Conservation (phyloP, 2,329 filamentous ascomycete genomes). For the Furcasterigmium sp. region DNA sequence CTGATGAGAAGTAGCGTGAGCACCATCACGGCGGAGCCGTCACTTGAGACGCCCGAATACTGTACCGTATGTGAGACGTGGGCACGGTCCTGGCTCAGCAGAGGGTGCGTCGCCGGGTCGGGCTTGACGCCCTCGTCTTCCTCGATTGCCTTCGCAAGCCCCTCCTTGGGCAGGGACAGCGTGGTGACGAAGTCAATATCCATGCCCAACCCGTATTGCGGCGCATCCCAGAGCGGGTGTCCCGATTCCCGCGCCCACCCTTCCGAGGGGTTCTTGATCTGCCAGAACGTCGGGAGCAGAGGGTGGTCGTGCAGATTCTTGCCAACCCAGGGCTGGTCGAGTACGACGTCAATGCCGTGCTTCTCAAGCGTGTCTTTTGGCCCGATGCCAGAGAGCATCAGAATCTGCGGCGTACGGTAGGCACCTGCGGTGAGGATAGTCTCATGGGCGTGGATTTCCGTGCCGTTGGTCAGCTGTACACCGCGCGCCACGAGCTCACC, state of each 20-base stretch:
- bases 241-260: slow-evolving; percentile 25
- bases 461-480: slow-evolving; percentile 21
- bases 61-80: slow-evolving; percentile 3
- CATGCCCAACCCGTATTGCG: slow-evolving; percentile 26
- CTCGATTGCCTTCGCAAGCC: slow-evolving; percentile 22
- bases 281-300: slow-evolving; percentile 20
- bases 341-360: slow-evolving; percentile 35
- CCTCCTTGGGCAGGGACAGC: slow-evolving; percentile 19
- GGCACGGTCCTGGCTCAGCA: slow-evolving; percentile 19
- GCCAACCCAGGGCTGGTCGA: slow-evolving; percentile 53
- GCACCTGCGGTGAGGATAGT: slow-evolving; percentile 45
- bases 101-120: slow-evolving; percentile 20
- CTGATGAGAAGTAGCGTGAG: background rate
- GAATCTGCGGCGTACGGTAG: slow-evolving; percentile 48
- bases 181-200: slow-evolving; percentile 31
- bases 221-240: slow-evolving; percentile 25
- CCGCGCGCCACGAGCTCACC: slow-evolving; percentile 15
- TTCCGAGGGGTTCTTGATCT: slow-evolving; percentile 23
- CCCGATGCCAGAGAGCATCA: slow-evolving; percentile 45
- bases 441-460: slow-evolving; percentile 25
- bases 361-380: slow-evolving; percentile 31
- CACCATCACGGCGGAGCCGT: slow-evolving; percentile 2
- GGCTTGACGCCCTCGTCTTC: slow-evolving; percentile 25
- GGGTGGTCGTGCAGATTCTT: slow-evolving; percentile 52
- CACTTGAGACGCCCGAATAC: slow-evolving; percentile 2